Conservation (phyloP, 2,329 filamentous ascomycete species). For the Cladosporium colombiae region DNA sequence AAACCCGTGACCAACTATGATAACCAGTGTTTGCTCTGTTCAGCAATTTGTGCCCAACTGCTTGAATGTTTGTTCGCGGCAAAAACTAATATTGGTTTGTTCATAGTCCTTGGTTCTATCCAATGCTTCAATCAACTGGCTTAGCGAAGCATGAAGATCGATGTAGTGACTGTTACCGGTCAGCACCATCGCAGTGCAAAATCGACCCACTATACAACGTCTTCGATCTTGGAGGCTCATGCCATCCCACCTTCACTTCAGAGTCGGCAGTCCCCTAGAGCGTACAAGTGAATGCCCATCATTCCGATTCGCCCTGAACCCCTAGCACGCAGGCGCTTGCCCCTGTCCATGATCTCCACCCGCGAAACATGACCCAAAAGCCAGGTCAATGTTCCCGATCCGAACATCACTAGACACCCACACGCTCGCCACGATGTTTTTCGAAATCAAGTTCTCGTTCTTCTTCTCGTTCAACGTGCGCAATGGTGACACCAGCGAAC, state of each 20-base stretch:
- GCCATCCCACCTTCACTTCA: background rate
- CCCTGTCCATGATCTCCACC: background rate
- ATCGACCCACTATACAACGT: background rate
- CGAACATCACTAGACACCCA: background rate
- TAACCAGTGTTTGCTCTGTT: background rate
- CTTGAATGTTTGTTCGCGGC: background rate
- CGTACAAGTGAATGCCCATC: background rate
- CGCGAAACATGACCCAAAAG: background rate
- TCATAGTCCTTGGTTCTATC: background rate
- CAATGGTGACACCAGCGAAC: background rate
- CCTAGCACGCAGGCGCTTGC: background rate
- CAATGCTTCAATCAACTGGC: background rate
- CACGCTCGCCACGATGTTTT: background rate
- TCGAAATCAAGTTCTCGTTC: constrained; percentile 2
- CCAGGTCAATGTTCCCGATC: background rate
- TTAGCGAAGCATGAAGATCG: background rate
- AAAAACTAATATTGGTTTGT: background rate
- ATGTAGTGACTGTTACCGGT: background rate
- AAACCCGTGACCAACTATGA: background rate
- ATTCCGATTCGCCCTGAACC: background rate
- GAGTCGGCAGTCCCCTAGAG: background rate
- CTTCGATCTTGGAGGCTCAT: background rate
- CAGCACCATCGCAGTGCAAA: background rate
- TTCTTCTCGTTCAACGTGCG: background rate
- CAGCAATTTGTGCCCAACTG: background rate